Conservation (phyloP, 2,329 filamentous ascomycete species). For the Fusarium illudens region DNA sequence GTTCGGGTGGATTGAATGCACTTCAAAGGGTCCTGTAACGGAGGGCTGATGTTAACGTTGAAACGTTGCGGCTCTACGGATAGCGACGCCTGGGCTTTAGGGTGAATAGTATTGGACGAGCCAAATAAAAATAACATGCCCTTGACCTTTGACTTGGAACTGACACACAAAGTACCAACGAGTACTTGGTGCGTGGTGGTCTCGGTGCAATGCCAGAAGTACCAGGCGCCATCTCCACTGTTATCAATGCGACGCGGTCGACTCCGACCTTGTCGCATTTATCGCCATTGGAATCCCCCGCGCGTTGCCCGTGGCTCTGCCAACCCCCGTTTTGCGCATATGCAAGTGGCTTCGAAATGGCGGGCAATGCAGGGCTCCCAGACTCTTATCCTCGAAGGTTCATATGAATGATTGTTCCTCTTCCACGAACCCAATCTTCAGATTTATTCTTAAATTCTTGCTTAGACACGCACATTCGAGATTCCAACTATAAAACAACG, state of each 20-base stretch:
- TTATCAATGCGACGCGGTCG: conserved; percentile 27
- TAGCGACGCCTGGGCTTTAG: neutral
- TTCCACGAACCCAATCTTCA: conserved; percentile 20
- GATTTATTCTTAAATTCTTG: conserved; percentile 5
- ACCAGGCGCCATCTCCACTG: neutral
- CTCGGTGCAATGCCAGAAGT: neutral
- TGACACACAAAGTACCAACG: neutral
- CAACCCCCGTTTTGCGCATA: conserved; percentile 42
- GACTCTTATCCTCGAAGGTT: conserved; percentile 32
- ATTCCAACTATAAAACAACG: conserved; percentile 2
- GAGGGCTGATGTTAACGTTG: conserved; percentile 14
- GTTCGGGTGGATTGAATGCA: neutral
- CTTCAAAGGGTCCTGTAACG: conserved; percentile 2
- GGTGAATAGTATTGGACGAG: conserved; percentile 9
- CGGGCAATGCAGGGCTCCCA: conserved; percentile 30
- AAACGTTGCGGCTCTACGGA: conserved; percentile 2
- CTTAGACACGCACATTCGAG: neutral
- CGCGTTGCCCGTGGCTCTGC: conserved; percentile 10
- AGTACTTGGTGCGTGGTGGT: neutral
- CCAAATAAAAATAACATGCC: conserved; percentile 15
- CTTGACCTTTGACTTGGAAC: neutral
- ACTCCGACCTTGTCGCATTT: conserved; percentile 25
- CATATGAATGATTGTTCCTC: conserved; percentile 25
- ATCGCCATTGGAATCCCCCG: conserved; percentile 15
- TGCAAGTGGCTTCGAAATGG: conserved; percentile 32